Evolutionary conservation across 23 red algal genomes (phyloP).

Genomic region (Gracilariopsis chorda): DNA sequence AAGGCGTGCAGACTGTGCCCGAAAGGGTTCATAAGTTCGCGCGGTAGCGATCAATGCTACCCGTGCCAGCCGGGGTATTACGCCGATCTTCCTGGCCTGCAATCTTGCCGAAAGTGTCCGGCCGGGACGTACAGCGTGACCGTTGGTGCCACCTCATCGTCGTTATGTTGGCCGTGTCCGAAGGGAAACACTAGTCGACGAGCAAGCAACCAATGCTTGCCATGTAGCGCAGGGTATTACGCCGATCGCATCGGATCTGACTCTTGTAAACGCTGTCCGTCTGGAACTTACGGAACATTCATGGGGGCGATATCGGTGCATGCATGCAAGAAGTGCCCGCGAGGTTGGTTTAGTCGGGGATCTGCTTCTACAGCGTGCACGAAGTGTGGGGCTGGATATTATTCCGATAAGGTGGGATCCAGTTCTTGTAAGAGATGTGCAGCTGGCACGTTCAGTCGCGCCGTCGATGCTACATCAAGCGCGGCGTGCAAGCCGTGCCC

Average conservation of each 20-base stretch:
- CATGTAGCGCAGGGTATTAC: not conserved
- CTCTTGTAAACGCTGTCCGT: not conserved
- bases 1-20: not conserved
- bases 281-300: not conserved
- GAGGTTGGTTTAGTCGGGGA: not conserved
- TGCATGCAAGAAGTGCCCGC: not conserved
- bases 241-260: not conserved
- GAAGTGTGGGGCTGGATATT: not conserved
- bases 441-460: slow-evolving; percentile 10
- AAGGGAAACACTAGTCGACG: not conserved
- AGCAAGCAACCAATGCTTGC: not conserved
- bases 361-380: not conserved
- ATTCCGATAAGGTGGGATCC: not conserved
- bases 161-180: not conserved
- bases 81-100: not conserved
- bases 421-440: not conserved
- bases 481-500: slow-evolving; percentile 7
- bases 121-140: slow-evolving; percentile 5
- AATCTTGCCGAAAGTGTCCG: not conserved
- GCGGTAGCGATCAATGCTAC: not conserved
- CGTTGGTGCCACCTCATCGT: not conserved
- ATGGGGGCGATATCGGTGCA: not conserved
- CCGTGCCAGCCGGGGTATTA: not conserved
- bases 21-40: not conserved
- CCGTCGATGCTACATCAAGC: too few relatives aligned